These are phyloP conservation scores for Aphanomyces astaci DNA, from an alignment of 352 stramenopile genomes.

Conservation along the genomic window DNA sequence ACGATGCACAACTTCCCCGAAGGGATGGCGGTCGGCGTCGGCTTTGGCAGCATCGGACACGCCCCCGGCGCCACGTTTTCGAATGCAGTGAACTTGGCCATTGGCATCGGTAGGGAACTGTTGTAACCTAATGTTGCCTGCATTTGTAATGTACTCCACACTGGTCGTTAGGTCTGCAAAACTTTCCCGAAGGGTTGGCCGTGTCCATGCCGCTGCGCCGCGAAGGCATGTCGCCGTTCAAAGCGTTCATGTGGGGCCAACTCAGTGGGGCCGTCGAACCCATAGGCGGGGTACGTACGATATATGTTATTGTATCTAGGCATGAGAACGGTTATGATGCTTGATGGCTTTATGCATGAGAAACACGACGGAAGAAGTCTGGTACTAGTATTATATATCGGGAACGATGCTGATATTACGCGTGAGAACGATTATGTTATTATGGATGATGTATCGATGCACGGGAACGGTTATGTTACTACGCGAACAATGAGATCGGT, in stretches of 20 bases:
- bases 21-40: conserved; percentile 83
- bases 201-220: conserved; percentile 83
- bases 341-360: too few species aligned
- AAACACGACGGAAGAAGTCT: too few species aligned
- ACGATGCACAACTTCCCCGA: conserved; percentile 88
- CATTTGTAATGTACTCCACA: neutral
- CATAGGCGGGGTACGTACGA: conserved; percentile 71
- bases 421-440: too few species aligned
- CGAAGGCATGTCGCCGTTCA: conserved; percentile 73
- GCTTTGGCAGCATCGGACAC: conserved; percentile 79
- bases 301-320: too few species aligned
- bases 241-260: conserved; percentile 86
- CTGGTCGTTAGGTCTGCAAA: conserved; percentile 51
- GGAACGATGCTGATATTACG: too few species aligned
- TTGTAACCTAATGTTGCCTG: too few species aligned
- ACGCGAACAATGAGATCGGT: too few species aligned
- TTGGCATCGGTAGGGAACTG: conserved; percentile 67
- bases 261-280: conserved; percentile 85
- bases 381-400: too few species aligned
- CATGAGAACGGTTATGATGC: too few species aligned
- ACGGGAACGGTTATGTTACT: too few species aligned
- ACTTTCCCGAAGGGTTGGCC: conserved; percentile 84
- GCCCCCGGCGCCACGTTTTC: conserved; percentile 58
- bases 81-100: conserved; percentile 79
- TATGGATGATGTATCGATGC: too few species aligned